Conservation (phyloP, 2,329 filamentous ascomycete species). For the Nannizziopsis barbatae region DNA sequence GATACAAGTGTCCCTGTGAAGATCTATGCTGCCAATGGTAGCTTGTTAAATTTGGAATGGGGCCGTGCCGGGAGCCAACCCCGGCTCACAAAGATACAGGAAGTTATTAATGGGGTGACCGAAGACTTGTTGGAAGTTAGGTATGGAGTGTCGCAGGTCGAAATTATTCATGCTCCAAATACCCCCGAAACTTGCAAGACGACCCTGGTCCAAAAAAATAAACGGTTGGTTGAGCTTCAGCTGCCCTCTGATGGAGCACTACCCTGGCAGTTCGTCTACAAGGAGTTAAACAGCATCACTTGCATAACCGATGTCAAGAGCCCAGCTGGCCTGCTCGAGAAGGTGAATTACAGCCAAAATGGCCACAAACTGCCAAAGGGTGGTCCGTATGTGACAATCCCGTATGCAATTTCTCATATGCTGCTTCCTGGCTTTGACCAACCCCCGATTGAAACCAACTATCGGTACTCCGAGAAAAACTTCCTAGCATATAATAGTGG, state of each 20-base stretch:
- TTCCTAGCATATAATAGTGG: conserved; percentile 5
- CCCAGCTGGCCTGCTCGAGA: neutral
- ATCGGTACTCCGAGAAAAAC: conserved; percentile 4
- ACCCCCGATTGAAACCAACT: conserved; percentile 1
- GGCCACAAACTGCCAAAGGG: neutral
- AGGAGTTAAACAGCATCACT: neutral
- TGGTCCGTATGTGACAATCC: conserved; percentile 1
- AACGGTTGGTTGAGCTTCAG: neutral
- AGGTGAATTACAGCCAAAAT: neutral
- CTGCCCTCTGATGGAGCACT: neutral
- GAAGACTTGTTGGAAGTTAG: neutral
- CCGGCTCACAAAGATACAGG: neutral
- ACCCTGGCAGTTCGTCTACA: neutral
- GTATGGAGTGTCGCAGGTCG: neutral
- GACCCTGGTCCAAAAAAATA: neutral
- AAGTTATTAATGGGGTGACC: neutral
- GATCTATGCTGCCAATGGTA: conserved; percentile 3
- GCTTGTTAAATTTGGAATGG: conserved; percentile 4
- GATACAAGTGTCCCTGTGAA: conserved; percentile 5
- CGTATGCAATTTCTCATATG: neutral
- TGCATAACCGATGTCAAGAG: neutral
- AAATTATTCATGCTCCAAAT: neutral
- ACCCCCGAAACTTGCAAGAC: neutral
- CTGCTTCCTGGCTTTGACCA: neutral
- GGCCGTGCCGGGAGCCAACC: neutral